A percentile compares a stretch with the other conserved stretches of the same genome.
phyloP scores from a whole-genome alignment of 176 grass and related monocot species.

The Carex parvula region DNA sequence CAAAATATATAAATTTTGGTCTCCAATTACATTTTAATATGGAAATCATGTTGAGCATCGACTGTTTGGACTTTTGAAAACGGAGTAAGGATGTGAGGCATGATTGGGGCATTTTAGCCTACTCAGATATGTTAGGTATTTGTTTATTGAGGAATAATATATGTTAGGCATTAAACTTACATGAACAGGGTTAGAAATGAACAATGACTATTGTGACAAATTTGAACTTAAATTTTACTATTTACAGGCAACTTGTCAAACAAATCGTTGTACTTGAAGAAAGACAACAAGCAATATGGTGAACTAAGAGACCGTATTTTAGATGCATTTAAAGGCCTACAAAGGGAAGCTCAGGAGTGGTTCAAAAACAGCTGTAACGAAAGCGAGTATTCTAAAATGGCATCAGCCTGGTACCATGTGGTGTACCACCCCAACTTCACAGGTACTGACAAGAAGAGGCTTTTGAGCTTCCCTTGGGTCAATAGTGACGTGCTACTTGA shows the following conservation, averaged over 20 bases:
- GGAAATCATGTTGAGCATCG: too few relatives aligned
- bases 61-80: too few relatives aligned
- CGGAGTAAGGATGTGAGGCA: too few relatives aligned
- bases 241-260: conserved; percentile 63
- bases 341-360: conserved; percentile 48
- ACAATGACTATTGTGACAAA: not conserved
- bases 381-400: conserved; percentile 42
- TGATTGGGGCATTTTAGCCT: too few relatives aligned
- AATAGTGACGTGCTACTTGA: conserved; percentile 45
- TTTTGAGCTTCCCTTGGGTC: conserved; percentile 90
- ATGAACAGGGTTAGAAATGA: not conserved
- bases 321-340: conserved; percentile 43
- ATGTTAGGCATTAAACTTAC: not conserved
- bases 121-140: too few relatives aligned
- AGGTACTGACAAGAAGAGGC: conserved; percentile 11
- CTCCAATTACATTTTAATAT: too few relatives aligned
- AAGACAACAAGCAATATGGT: conserved; percentile 69
- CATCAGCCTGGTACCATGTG: conserved; percentile 87
- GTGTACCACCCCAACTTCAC: conserved; percentile 56
- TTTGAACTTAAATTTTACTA: conserved; percentile 10
- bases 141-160: too few relatives aligned
- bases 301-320: conserved; percentile 96
- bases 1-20: too few relatives aligned
- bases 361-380: conserved; percentile 30
- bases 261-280: conserved; percentile 57